These are phyloP conservation scores for Barbarea vulgaris DNA, from an alignment of 345 rosid species.

Conservation along the genomic window DNA sequence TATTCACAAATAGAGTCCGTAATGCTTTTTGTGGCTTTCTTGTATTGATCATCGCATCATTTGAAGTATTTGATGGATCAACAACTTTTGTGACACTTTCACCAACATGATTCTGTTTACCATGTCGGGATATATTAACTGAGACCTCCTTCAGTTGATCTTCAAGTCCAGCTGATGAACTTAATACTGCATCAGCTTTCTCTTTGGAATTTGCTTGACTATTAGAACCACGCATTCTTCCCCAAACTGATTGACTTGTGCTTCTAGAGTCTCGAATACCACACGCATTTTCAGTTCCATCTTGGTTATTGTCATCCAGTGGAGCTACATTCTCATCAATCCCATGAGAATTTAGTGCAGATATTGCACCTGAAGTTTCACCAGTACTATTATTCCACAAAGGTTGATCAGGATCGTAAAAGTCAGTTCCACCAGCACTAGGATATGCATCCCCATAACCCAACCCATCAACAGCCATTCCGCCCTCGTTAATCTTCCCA, in stretches of 20 bases:
- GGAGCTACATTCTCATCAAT: constrained; percentile 57
- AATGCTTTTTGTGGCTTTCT: constrained; percentile 80
- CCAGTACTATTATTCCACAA: constrained; percentile 80
- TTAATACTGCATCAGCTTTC: constrained; percentile 50
- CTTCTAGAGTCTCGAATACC: constrained; percentile 49
- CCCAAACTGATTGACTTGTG: constrained; percentile 68
- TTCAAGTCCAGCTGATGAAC: constrained; percentile 51
- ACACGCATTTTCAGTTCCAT: constrained; percentile 49
- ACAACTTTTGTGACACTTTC: constrained; percentile 36
- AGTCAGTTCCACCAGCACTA: constrained; percentile 67
- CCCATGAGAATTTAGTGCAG: constrained; percentile 56
- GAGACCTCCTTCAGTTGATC: constrained; percentile 57
- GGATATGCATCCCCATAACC: constrained; percentile 61
- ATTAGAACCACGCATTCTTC: constrained; percentile 58
- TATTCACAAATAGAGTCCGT: constrained; percentile 84
- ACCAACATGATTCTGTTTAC: constrained; percentile 52
- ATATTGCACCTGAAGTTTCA: constrained; percentile 59
- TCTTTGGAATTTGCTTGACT: constrained; percentile 57
- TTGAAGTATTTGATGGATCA: constrained; percentile 50
- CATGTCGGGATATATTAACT: constrained; percentile 47
- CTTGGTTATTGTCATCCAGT: constrained; percentile 51
- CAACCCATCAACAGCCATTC: constrained; percentile 59
- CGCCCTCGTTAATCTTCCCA: constrained; percentile 47
- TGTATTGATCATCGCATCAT: constrained; percentile 44
- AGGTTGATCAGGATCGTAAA: constrained; percentile 99